A percentile compares a stretch with the other conserved stretches of the same genome.
Evolutionary conservation across 495 filamentous ascomycete species (phyloP).

Genomic region (Annulohypoxylon stygium): DNA sequence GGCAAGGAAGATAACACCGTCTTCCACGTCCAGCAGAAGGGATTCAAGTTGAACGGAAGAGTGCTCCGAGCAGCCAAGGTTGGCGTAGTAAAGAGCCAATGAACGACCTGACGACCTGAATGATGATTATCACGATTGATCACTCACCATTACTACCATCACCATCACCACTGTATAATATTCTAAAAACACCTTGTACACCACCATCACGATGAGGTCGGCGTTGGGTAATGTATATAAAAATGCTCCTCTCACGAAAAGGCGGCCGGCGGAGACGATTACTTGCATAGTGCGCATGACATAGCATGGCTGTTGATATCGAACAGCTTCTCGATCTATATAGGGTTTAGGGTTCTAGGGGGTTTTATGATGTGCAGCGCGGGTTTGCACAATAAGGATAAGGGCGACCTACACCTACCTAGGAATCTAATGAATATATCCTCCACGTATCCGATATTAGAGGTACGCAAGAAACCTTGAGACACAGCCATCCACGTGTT

Average conservation of each 20-base stretch:
- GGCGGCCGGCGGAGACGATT: constrained; percentile 38
- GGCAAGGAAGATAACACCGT: constrained; percentile 91
- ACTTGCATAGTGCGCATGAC: constrained; percentile 40
- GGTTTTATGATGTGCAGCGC: constrained; percentile 24
- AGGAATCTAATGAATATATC: constrained; percentile 38
- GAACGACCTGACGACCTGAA: constrained; percentile 36
- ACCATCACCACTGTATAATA: constrained; percentile 43
- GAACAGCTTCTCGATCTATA: constrained; percentile 36
- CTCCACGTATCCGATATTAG: constrained; percentile 17
- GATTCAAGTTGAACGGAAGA: constrained; percentile 90
- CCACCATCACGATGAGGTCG: constrained; percentile 45
- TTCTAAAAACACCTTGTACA: constrained; percentile 40
- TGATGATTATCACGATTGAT: neutral
- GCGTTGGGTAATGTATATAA: constrained; percentile 59
- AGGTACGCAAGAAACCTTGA: constrained; percentile 15
- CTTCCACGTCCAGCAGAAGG: constrained; percentile 94
- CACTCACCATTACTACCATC: neutral
- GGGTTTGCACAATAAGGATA: constrained; percentile 13
- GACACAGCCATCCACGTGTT: constrained; percentile 1
- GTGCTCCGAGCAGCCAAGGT: constrained; percentile 94
- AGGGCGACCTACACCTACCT: constrained; percentile 9
- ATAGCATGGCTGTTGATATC: constrained; percentile 36
- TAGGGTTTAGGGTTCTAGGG: constrained; percentile 10
- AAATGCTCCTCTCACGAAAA: constrained; percentile 66
- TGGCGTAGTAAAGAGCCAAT: constrained; percentile 80